phyloP scores from a whole-genome alignment of 768 basidiomycete genomes.

The Rhodocollybia butyracea region DNA sequence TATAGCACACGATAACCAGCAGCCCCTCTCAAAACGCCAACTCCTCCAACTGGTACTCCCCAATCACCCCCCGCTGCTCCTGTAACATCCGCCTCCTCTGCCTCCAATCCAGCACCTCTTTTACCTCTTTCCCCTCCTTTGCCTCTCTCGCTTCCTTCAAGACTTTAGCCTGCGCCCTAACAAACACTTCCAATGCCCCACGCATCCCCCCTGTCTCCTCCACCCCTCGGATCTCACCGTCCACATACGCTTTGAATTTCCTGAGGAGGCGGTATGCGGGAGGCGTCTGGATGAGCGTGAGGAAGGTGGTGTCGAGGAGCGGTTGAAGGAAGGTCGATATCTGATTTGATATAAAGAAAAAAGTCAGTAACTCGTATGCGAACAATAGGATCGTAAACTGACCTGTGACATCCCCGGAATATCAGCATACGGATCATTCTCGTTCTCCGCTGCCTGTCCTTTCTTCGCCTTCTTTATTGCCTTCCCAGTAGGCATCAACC shows the following conservation, averaged over 20 bases:
- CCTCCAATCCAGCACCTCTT: conserved; percentile 43
- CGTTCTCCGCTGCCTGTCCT: conserved; percentile 24
- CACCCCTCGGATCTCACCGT: conserved; percentile 50
- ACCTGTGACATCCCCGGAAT: conserved; percentile 6
- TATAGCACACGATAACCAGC: background rate
- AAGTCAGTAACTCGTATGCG: background rate
- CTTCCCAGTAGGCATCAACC: conserved; percentile 36
- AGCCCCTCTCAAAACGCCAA: conserved; percentile 45
- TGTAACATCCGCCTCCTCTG: conserved; percentile 50
- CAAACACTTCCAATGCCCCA: conserved; percentile 63
- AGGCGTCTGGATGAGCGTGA: conserved; percentile 60
- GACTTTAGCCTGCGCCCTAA: conserved; percentile 46
- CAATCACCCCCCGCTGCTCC: conserved; percentile 51
- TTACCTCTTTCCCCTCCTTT: conserved; percentile 16
- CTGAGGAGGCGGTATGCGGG: conserved; percentile 55
- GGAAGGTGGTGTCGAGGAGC: conserved; percentile 70
- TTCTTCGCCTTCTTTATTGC: conserved; percentile 36
- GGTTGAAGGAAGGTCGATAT: conserved; percentile 58
- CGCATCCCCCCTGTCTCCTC: conserved; percentile 53
- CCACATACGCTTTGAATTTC: conserved; percentile 45
- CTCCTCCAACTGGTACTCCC: conserved; percentile 72
- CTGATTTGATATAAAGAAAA: conserved; percentile 37
- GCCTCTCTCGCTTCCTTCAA: conserved; percentile 32
- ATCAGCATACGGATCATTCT: background rate
- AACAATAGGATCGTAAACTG: background rate